Evolutionary conservation across 371 early-diverging fungal genomes (phyloP).

Genomic region (Mortierella sp.): DNA sequence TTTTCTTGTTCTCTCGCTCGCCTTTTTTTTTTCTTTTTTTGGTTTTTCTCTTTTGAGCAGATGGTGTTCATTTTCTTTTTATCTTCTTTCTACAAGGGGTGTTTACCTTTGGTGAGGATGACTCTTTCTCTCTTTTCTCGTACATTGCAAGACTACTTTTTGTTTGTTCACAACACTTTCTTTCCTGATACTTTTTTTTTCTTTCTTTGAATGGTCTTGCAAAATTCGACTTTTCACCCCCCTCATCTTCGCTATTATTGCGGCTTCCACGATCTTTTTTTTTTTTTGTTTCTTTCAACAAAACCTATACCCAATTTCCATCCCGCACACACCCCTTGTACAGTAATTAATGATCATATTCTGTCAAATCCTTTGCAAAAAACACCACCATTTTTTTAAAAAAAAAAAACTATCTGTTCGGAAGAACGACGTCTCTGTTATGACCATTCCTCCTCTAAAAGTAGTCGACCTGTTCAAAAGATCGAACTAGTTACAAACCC

Average conservation of each 20-base stretch:
- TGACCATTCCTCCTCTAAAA: too few species aligned
- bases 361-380: constrained; percentile 25
- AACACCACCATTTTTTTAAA: not conserved
- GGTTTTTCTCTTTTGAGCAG: not conserved
- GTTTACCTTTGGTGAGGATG: not conserved
- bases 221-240: constrained; percentile 11
- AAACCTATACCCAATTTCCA: not conserved
- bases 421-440: not conserved
- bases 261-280: constrained; percentile 1
- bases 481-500: not conserved
- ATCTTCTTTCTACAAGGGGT: not conserved
- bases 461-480: not conserved
- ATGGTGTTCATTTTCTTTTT: not conserved
- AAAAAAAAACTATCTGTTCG: constrained; percentile 13
- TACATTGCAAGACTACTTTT: not conserved
- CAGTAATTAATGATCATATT: constrained; percentile 44
- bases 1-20: not conserved
- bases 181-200: not conserved
- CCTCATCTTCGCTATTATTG: not conserved
- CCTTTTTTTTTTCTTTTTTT: not conserved
- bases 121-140: not conserved
- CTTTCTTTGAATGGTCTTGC: constrained; percentile 4
- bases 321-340: constrained; percentile 19
- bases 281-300: not conserved
- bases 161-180: not conserved